Evolutionary conservation across 208 protist genomes (phyloP).

Genomic region (Porcisia hertigi): DNA sequence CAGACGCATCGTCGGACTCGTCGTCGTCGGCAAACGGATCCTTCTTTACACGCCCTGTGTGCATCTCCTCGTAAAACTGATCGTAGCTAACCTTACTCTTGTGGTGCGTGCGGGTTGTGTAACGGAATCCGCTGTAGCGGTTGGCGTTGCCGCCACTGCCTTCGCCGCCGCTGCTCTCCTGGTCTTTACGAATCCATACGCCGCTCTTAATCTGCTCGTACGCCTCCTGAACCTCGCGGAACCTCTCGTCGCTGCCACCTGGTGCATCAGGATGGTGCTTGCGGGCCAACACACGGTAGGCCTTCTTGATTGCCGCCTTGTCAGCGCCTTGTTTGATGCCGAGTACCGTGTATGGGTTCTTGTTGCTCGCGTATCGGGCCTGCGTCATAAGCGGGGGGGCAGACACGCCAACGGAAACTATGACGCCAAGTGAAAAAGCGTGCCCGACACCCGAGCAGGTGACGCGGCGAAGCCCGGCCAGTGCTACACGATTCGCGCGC

Average conservation of each 20-base stretch:
- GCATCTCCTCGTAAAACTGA: slow-evolving; percentile 91
- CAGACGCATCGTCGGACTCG: slow-evolving; percentile 34
- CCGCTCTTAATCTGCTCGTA: slow-evolving; percentile 90
- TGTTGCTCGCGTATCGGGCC: slow-evolving; percentile 47
- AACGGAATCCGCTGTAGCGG: slow-evolving; percentile 88
- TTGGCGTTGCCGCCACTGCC: slow-evolving; percentile 52
- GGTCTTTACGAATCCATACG: slow-evolving; percentile 77
- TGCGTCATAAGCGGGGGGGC: slow-evolving; percentile 15
- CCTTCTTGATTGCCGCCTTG: slow-evolving; percentile 91
- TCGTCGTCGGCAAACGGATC: slow-evolving; percentile 85
- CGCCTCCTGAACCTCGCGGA: slow-evolving; percentile 90
- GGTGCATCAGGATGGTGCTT: slow-evolving; percentile 92
- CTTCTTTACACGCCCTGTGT: slow-evolving; percentile 83
- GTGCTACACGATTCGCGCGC: slow-evolving; percentile 12
- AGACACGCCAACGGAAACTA: slow-evolving; percentile 8
- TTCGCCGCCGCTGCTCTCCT: slow-evolving; percentile 35
- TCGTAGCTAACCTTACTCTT: slow-evolving; percentile 89
- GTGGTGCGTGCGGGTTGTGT: slow-evolving; percentile 80
- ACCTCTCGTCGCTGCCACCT: slow-evolving; percentile 84
- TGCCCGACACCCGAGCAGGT: neutral
- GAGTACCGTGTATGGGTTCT: slow-evolving; percentile 92
- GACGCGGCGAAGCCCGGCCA: slow-evolving; percentile 24
- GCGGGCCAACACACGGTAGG: slow-evolving; percentile 84
- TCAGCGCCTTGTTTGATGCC: slow-evolving; percentile 81
- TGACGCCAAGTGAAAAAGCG: slow-evolving; percentile 12